These are phyloP conservation scores for Chaetomium tenue DNA, from an alignment of 495 filamentous ascomycete genomes.

Conservation along the genomic window DNA sequence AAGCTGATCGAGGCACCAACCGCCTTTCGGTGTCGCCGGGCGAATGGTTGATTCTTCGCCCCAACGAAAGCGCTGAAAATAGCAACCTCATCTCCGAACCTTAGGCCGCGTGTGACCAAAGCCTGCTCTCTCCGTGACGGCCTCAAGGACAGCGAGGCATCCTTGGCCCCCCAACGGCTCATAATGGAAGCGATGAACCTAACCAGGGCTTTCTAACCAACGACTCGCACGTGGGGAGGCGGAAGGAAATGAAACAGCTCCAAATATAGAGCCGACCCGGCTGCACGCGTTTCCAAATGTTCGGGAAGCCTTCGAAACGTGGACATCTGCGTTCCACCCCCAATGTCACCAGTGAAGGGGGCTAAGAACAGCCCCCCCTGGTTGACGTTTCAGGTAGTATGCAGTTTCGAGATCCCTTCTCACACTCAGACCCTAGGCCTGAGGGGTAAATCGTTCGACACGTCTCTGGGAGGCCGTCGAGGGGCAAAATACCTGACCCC, in stretches of 20 bases:
- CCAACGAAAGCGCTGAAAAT: slow-evolving; percentile 19
- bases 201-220: neutral
- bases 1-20: slow-evolving; percentile 22
- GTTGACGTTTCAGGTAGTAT: slow-evolving; percentile 21
- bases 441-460: neutral
- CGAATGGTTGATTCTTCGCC: neutral
- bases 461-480: neutral
- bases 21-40: slow-evolving; percentile 1
- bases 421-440: neutral
- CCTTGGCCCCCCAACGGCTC: neutral
- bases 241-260: slow-evolving; percentile 18
- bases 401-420: neutral
- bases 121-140: neutral
- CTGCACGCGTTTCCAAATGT: slow-evolving; percentile 28
- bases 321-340: slow-evolving; percentile 13
- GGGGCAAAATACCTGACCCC: slow-evolving; percentile 1
- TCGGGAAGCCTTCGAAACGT: slow-evolving; percentile 31
- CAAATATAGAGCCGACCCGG: slow-evolving; percentile 25
- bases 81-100: slow-evolving; percentile 17
- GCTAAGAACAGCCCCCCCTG: neutral
- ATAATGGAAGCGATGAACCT: neutral
- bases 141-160: neutral
- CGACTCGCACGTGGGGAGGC: slow-evolving; percentile 23
- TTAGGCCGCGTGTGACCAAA: slow-evolving; percentile 6
- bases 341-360: neutral